A percentile compares a stretch with the other conserved stretches of the same genome.
These are phyloP conservation scores for Botryosphaeria dothidea DNA, from an alignment of 2,329 filamentous ascomycete species.

Conservation along the genomic window DNA sequence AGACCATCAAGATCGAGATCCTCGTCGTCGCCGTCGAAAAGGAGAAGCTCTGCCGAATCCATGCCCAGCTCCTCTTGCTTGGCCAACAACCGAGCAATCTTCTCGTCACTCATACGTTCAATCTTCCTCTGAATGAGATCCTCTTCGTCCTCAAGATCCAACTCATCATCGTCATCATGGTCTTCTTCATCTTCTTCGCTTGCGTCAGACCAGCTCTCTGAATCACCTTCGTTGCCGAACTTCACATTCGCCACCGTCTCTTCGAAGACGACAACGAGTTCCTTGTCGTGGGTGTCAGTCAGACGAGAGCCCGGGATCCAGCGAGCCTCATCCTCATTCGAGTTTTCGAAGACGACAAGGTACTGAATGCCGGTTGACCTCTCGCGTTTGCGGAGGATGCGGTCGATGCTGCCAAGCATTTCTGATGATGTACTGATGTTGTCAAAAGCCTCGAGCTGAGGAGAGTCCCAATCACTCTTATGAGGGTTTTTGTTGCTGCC, in stretches of 20 bases:
- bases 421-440: slow-evolving; percentile 54
- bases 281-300: slow-evolving; percentile 26
- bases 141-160: slow-evolving; percentile 42
- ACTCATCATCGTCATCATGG: slow-evolving; percentile 39
- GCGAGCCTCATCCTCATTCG: slow-evolving; percentile 48
- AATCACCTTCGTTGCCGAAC: slow-evolving; percentile 24
- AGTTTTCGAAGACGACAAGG: slow-evolving; percentile 51
- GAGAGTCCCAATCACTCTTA: slow-evolving; percentile 43
- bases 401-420: slow-evolving; percentile 41
- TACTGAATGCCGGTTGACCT: slow-evolving; percentile 51
- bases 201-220: slow-evolving; percentile 27
- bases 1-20: slow-evolving; percentile 26
- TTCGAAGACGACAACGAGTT: slow-evolving; percentile 32
- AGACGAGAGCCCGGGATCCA: slow-evolving; percentile 46
- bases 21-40: slow-evolving; percentile 53
- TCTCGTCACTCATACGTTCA: slow-evolving; percentile 57
- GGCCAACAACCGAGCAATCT: slow-evolving; percentile 60
- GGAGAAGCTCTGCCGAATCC: slow-evolving; percentile 57
- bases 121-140: slow-evolving; percentile 42
- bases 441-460: slow-evolving; percentile 50
- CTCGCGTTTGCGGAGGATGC: slow-evolving; percentile 48
- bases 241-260: slow-evolving; percentile 23
- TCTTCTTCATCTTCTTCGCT: slow-evolving; percentile 34
- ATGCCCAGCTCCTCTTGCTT: slow-evolving; percentile 67
- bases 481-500: slow-evolving; percentile 4